A percentile compares a stretch with the other conserved stretches of the same genome.
Evolutionary conservation across 2,329 filamentous ascomycete genomes (phyloP).

Genomic region (Daldinia eschscholtzii): DNA sequence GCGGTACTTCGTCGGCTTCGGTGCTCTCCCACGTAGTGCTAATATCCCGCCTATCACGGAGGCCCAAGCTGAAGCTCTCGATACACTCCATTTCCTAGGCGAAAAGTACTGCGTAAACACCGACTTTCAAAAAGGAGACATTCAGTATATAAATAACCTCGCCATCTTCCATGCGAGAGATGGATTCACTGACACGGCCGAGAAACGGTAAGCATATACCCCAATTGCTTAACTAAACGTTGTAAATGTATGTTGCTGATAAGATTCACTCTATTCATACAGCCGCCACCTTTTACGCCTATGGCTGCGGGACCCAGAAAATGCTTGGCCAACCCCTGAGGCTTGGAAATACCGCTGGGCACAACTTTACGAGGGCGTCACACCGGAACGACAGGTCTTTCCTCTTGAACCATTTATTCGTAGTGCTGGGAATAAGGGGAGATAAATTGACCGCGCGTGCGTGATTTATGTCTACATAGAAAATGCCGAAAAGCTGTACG

Average conservation of each 20-base stretch:
- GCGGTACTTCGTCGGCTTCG: constrained; percentile 69
- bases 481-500: constrained; percentile 9
- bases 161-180: constrained; percentile 67
- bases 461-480: constrained; percentile 25
- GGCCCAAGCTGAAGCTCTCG: constrained; percentile 66
- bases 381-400: constrained; percentile 65
- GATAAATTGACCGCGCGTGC: constrained; percentile 29
- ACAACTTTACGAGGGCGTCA: constrained; percentile 66
- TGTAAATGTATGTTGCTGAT: constrained; percentile 40
- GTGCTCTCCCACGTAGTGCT: constrained; percentile 64
- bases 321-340: constrained; percentile 63
- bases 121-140: constrained; percentile 65
- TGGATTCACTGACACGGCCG: constrained; percentile 61
- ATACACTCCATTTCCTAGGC: constrained; percentile 64
- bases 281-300: constrained; percentile 64
- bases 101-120: constrained; percentile 61
- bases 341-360: constrained; percentile 63
- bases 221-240: too few relatives aligned
- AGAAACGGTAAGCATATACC: constrained; percentile 60
- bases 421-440: constrained; percentile 54
- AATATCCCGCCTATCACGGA: constrained; percentile 69
- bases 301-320: constrained; percentile 64
- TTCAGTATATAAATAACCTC: constrained; percentile 69
- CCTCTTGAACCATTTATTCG: constrained; percentile 67
- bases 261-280: constrained; percentile 52